These are phyloP conservation scores for Lactarius hatsudake DNA, from an alignment of 768 basidiomycete species.

Conservation along the genomic window DNA sequence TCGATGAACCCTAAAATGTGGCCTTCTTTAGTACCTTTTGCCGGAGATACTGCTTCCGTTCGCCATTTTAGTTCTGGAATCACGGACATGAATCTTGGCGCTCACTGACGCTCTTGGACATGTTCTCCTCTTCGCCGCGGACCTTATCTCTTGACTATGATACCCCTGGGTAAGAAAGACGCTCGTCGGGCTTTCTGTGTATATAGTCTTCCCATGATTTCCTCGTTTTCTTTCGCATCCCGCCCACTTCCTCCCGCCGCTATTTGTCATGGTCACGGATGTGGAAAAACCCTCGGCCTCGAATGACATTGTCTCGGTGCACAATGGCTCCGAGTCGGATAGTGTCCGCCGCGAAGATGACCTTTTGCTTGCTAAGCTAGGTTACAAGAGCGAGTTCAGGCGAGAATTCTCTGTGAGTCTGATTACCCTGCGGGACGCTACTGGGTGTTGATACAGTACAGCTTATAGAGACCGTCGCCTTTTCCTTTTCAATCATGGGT, in stretches of 20 bases:
- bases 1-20: background rate
- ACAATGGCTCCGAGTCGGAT: background rate
- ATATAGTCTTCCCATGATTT: constrained; percentile 3
- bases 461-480: constrained; percentile 61
- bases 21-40: background rate
- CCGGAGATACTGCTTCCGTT: background rate
- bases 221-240: background rate
- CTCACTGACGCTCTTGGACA: background rate
- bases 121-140: background rate
- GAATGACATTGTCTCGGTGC: constrained; percentile 1
- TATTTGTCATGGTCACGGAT: constrained; percentile 11
- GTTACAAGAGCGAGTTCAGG: constrained; percentile 70
- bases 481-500: constrained; percentile 71
- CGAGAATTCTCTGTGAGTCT: constrained; percentile 65
- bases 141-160: background rate
- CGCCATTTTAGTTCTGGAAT: background rate
- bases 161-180: background rate
- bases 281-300: constrained; percentile 9
- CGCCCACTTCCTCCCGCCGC: background rate
- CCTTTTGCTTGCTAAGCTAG: constrained; percentile 57
- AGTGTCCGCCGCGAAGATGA: constrained; percentile 43
- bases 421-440: background rate
- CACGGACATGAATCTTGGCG: background rate
- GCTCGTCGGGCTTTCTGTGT: background rate
- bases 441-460: constrained; percentile 27